Evolutionary conservation across 139 green algal genomes (phyloP), one percentile per base, ranked within the genome.

Genomic region (Pedinophyceae sp.): DNA sequence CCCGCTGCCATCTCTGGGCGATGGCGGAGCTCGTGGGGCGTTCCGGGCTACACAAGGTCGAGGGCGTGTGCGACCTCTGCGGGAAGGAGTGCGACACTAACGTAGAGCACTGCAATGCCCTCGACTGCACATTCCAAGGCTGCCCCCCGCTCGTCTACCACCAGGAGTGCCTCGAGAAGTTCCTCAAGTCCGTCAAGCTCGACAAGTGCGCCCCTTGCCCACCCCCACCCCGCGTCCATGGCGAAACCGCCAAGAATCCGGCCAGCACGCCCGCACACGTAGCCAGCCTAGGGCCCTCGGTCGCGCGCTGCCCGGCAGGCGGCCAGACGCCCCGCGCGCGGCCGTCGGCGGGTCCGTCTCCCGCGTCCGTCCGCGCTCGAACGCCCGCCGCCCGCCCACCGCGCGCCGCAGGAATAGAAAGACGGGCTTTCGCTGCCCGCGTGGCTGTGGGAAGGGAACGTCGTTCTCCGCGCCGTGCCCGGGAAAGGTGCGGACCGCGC

Each of bases 341-440:
- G 3, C 27, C 27, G 18, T 13, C 4, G 5, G 27, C 50, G 4
- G 4, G 26, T 0, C 26, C 22, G 13, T 50, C 53, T 59, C 13
- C 26, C 27, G 54, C 43, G n/a, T n/a, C n/a, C n/a, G n/a, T n/a
- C n/a, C n/a, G n/a, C n/a, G n/a, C n/a, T n/a, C n/a, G n/a, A n/a
- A n/a, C n/a, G n/a, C n/a, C n/a, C n/a, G n/a, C n/a, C n/a, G n/a
- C n/a, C n/a, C n/a, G n/a, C n/a, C n/a, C n/a, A n/a, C n/a, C n/a
- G n/a, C n/a, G n/a, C n/a, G n/a, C n/a, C n/a, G n/a, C 65, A 83
- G 76, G 69, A 91, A 88, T 57, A 62, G 85, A 20, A 94, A 94
- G 57, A 94, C 82, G 22, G 85, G 85, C 27, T 94, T 93, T 55
- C 81, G 80, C 24, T 94, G 85, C 57, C 85, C 85, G 2, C 48